Evolutionary conservation across 306 rosid species (phyloP).

Genomic region (Quercus ilex): DNA sequence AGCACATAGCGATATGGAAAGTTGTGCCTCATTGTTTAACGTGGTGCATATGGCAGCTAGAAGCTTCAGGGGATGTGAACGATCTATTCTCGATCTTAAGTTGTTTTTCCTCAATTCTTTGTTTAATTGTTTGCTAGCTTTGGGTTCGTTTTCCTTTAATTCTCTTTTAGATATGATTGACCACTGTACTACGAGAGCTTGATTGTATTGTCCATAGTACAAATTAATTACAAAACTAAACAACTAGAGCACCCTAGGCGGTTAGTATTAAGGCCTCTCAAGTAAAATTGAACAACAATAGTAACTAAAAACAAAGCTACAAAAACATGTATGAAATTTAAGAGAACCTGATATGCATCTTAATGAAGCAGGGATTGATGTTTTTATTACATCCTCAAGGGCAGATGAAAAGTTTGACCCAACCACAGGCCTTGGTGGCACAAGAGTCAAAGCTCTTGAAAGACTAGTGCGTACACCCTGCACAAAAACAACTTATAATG

Average conservation of each 20-base stretch:
- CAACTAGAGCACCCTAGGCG: background rate
- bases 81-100: no score
- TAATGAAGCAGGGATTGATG: slow-evolving; percentile 35
- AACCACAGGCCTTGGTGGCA: slow-evolving; percentile 32
- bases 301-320: background rate
- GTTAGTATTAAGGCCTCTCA: background rate
- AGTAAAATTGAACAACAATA: background rate
- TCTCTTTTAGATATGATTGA: no score
- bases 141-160: no score
- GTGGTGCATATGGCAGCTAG: no score
- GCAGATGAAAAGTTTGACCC: slow-evolving; percentile 30
- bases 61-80: no score
- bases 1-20: no score
- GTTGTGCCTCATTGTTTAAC: no score
- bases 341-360: slow-evolving; percentile 44
- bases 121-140: background rate
- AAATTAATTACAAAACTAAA: background rate
- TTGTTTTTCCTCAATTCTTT: no score
- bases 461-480: slow-evolving; percentile 50
- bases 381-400: slow-evolving; percentile 30
- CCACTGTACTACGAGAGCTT: no score
- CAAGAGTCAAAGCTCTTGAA: slow-evolving; percentile 38
- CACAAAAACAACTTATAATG: slow-evolving; percentile 11
- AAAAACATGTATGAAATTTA: slow-evolving; percentile 10
- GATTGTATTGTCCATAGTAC: no score